These are phyloP conservation scores for Cryptococcus floricola DNA, from an alignment of 1,284 basidiomycete genomes.

Conservation along the genomic window DNA sequence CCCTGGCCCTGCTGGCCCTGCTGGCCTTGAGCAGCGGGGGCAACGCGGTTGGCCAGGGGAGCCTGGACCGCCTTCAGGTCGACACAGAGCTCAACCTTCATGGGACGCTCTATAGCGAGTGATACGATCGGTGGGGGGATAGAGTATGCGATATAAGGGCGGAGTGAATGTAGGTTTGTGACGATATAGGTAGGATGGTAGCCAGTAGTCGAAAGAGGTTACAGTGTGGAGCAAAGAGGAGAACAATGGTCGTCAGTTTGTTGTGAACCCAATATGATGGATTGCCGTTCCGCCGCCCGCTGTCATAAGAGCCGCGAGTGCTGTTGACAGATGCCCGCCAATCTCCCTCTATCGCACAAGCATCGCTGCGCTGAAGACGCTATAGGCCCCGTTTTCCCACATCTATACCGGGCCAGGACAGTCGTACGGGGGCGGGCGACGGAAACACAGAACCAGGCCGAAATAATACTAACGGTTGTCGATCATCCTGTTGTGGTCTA, in stretches of 20 bases:
- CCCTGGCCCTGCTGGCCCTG: constrained; percentile 38
- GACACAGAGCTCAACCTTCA: constrained; percentile 97
- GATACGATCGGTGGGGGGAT: neutral
- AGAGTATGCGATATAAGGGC: neutral
- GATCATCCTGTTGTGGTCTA: constrained; percentile 94
- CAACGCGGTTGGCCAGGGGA: constrained; percentile 56
- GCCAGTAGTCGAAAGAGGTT: neutral
- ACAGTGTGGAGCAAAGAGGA: neutral
- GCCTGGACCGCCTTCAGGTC: constrained; percentile 74
- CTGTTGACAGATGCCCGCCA: too few species aligned
- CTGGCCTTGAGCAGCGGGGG: constrained; percentile 51
- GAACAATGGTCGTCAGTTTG: constrained; percentile 5
- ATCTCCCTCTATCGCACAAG: too few species aligned
- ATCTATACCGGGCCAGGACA: too few species aligned
- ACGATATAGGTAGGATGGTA: neutral
- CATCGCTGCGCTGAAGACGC: too few species aligned
- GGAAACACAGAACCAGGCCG: neutral
- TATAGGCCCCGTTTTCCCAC: too few species aligned
- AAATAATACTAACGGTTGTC: constrained; percentile 91
- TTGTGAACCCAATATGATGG: neutral
- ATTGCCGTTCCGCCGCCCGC: neutral
- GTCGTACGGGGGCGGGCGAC: neutral
- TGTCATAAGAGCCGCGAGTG: too few species aligned
- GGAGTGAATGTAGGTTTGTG: neutral
- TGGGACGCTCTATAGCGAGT: constrained; percentile 72